A percentile compares a stretch with the other conserved stretches of the same genome.
phyloP scores from a whole-genome alignment of 1,284 basidiomycete genomes.

The Cutaneotrichosporon sp. region DNA sequence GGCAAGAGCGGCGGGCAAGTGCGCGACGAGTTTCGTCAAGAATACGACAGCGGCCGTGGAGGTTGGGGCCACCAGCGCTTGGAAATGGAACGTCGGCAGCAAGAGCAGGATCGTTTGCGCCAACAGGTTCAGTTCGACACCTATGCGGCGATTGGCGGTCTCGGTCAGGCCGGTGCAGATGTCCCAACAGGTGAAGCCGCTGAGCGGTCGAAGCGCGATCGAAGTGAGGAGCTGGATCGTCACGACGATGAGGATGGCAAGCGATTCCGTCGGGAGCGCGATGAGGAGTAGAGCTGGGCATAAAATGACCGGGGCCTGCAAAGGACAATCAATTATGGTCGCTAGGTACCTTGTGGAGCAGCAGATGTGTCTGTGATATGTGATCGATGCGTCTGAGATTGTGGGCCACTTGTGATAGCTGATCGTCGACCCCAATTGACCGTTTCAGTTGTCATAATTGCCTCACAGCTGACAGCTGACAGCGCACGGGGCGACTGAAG shows the following conservation, averaged over 20 bases:
- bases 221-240: slow-evolving; percentile 32
- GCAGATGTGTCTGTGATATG: too few relatives aligned
- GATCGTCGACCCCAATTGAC: too few relatives aligned
- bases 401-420: too few relatives aligned
- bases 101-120: slow-evolving; percentile 69
- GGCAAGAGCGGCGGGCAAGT: slow-evolving; percentile 96
- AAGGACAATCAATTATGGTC: too few relatives aligned
- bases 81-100: slow-evolving; percentile 54
- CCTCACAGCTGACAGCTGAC: too few relatives aligned
- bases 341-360: too few relatives aligned
- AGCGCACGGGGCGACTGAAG: too few relatives aligned
- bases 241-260: slow-evolving; percentile 41
- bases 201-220: slow-evolving; percentile 30
- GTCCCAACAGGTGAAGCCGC: slow-evolving; percentile 51
- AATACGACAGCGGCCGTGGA: slow-evolving; percentile 91
- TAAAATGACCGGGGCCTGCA: too few relatives aligned
- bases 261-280: slow-evolving; percentile 37
- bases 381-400: too few relatives aligned
- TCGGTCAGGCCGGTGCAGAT: slow-evolving; percentile 73
- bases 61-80: slow-evolving; percentile 74
- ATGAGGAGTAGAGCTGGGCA: slow-evolving; percentile 34
- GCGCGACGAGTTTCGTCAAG: slow-evolving; percentile 92
- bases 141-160: slow-evolving; percentile 75
- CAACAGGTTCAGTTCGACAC: slow-evolving; percentile 74
- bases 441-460: too few relatives aligned